Conservation (phyloP, 495 filamentous ascomycete genomes). For the Symbiotaphrina buchneri region DNA sequence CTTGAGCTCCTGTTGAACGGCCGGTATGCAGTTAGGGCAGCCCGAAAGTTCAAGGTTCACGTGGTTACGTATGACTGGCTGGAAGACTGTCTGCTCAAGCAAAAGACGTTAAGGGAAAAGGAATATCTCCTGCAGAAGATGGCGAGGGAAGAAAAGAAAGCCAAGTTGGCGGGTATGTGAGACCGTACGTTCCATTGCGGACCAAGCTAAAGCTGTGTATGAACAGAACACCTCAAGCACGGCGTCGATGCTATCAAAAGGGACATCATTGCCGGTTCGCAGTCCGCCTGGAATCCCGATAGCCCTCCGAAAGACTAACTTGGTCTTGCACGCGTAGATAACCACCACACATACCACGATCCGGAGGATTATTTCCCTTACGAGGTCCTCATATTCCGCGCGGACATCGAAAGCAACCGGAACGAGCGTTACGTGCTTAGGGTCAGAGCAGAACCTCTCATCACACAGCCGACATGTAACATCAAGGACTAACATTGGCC, state of each 20-base stretch:
- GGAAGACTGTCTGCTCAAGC: constrained; percentile 22
- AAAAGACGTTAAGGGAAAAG: constrained; percentile 15
- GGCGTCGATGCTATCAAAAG: too few relatives aligned
- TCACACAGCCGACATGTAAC: not conserved
- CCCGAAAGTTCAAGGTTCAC: constrained; percentile 16
- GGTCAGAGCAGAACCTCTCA: constrained; percentile 8
- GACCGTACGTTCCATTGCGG: constrained; percentile 3
- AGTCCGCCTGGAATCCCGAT: too few relatives aligned
- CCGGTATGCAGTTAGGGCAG: constrained; percentile 17
- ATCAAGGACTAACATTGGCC: not conserved
- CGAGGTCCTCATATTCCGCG: constrained; percentile 21
- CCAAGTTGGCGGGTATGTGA: constrained; percentile 9
- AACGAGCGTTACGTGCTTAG: constrained; percentile 17
- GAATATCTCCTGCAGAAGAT: constrained; percentile 22
- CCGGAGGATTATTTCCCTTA: constrained; percentile 22
- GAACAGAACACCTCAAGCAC: too few relatives aligned
- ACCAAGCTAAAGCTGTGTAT: not conserved
- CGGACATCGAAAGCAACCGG: constrained; percentile 14
- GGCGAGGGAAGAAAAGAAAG: constrained; percentile 11
- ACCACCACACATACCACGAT: constrained; percentile 25
- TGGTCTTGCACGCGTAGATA: constrained; percentile 10
- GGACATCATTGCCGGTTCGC: too few relatives aligned
- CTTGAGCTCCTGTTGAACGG: too few relatives aligned
- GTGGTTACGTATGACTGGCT: constrained; percentile 44
- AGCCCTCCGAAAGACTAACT: not conserved